Conservation (phyloP, 1,284 basidiomycete species). For the Peniophora sp. region DNA sequence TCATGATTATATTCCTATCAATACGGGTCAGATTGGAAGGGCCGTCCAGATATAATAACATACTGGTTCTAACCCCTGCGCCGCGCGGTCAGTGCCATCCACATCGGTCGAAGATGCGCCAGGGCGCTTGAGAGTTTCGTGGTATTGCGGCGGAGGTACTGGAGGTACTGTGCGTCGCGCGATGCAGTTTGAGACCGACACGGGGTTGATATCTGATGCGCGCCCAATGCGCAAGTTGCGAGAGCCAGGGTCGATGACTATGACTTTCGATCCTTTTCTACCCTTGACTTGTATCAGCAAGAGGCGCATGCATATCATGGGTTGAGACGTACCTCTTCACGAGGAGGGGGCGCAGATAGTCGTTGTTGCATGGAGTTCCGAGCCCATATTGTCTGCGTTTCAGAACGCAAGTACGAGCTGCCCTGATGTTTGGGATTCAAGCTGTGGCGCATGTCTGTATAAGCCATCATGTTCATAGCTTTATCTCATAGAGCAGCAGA, state of each 20-base stretch:
- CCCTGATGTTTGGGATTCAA: slow-evolving; percentile 70
- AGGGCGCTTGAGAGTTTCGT: slow-evolving; percentile 49
- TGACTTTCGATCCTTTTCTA: slow-evolving; percentile 65
- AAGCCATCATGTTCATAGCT: slow-evolving; percentile 4
- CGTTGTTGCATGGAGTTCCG: slow-evolving; percentile 48
- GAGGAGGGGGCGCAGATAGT: slow-evolving; percentile 25
- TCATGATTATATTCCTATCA: no score
- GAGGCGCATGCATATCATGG: not conserved
- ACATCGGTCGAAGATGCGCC: slow-evolving; percentile 26
- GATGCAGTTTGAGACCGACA: slow-evolving; percentile 70
- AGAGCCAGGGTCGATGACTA: slow-evolving; percentile 95
- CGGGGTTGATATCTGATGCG: slow-evolving; percentile 81
- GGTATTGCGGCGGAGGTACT: slow-evolving; percentile 31
- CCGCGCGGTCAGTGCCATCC: no score
- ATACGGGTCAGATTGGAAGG: slow-evolving; percentile 23
- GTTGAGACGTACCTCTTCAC: slow-evolving; percentile 31
- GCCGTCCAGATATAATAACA: no score
- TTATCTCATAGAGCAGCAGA: no score
- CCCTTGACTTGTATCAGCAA: slow-evolving; percentile 20
- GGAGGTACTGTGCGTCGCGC: slow-evolving; percentile 52
- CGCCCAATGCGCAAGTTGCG: slow-evolving; percentile 81
- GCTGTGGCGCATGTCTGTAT: slow-evolving; percentile 27
- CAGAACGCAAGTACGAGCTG: slow-evolving; percentile 66
- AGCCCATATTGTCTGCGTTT: slow-evolving; percentile 64
- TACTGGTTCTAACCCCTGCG: no score